These are phyloP conservation scores for Amanita jacksonii DNA, from an alignment of 768 basidiomycete species.

Conservation along the genomic window DNA sequence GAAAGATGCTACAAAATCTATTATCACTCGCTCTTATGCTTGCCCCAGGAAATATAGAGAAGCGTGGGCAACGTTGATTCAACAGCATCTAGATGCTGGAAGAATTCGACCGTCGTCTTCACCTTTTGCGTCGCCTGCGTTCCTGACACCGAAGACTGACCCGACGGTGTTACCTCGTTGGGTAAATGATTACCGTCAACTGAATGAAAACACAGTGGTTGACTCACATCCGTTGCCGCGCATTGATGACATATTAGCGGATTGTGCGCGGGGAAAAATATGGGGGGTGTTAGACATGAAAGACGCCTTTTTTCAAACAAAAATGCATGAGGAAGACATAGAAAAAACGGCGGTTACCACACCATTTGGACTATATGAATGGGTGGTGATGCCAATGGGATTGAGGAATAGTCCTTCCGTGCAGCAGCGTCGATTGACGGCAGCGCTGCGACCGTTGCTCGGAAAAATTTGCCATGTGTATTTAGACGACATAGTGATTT, in stretches of 20 bases:
- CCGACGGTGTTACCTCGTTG: slow-evolving; percentile 18
- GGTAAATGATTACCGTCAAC: slow-evolving; percentile 23
- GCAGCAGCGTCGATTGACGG: slow-evolving; percentile 26
- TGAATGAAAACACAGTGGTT: slow-evolving; percentile 19
- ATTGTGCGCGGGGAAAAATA: slow-evolving; percentile 13
- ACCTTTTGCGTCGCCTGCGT: slow-evolving; percentile 23
- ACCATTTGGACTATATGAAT: slow-evolving; percentile 26
- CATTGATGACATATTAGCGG: slow-evolving; percentile 16
- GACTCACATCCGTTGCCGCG: slow-evolving; percentile 17
- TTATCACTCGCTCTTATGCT: slow-evolving; percentile 15
- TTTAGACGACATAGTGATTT: slow-evolving; percentile 29
- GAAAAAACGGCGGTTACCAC: slow-evolving; percentile 19
- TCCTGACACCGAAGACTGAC: slow-evolving; percentile 27
- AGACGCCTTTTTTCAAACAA: slow-evolving; percentile 33
- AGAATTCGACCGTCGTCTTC: slow-evolving; percentile 20
- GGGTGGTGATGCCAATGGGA: slow-evolving; percentile 23
- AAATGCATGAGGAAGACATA: slow-evolving; percentile 20
- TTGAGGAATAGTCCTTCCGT: slow-evolving; percentile 21
- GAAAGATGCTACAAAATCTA: slow-evolving; percentile 17
- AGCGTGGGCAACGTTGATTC: slow-evolving; percentile 18
- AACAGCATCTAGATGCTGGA: slow-evolving; percentile 21
- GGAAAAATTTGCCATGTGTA: slow-evolving; percentile 9
- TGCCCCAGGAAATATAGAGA: slow-evolving; percentile 23
- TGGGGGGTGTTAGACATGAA: slow-evolving; percentile 14
- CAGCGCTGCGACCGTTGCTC: slow-evolving; percentile 5